These are phyloP conservation scores for Annulohypoxylon stygium DNA, from an alignment of 495 filamentous ascomycete species.

Conservation along the genomic window DNA sequence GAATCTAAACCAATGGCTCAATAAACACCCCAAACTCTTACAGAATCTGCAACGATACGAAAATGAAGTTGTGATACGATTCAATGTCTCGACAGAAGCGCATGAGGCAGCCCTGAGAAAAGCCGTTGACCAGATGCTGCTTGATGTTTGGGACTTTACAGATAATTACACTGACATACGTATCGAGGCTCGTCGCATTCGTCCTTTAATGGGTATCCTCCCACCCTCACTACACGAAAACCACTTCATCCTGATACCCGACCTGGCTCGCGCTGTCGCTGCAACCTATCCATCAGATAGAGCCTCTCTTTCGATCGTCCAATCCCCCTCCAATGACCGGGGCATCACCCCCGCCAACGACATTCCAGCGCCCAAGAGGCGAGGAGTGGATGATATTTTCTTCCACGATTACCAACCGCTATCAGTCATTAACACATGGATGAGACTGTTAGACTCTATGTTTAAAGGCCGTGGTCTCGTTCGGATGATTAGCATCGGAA, in stretches of 20 bases:
- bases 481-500: slow-evolving; percentile 78
- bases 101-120: slow-evolving; percentile 80
- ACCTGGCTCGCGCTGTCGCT: slow-evolving; percentile 81
- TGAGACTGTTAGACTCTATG: slow-evolving; percentile 88
- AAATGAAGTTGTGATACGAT: slow-evolving; percentile 87
- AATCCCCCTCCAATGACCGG: slow-evolving; percentile 42
- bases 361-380: slow-evolving; percentile 38
- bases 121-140: slow-evolving; percentile 78
- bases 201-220: slow-evolving; percentile 84
- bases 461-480: slow-evolving; percentile 79
- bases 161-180: slow-evolving; percentile 89
- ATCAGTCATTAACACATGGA: slow-evolving; percentile 81
- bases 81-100: slow-evolving; percentile 76
- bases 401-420: slow-evolving; percentile 90
- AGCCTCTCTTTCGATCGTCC: slow-evolving; percentile 37
- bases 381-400: slow-evolving; percentile 74
- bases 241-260: slow-evolving; percentile 81
- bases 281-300: slow-evolving; percentile 75
- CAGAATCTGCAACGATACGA: slow-evolving; percentile 67
- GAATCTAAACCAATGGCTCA: slow-evolving; percentile 42
- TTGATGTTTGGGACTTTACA: slow-evolving; percentile 93
- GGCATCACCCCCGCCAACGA: slow-evolving; percentile 39
- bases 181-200: slow-evolving; percentile 80
- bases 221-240: slow-evolving; percentile 79
- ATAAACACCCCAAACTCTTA: slow-evolving; percentile 52